phyloP scores from a whole-genome alignment of 2,329 filamentous ascomycete genomes.

The Cladorrhinum sp. region DNA sequence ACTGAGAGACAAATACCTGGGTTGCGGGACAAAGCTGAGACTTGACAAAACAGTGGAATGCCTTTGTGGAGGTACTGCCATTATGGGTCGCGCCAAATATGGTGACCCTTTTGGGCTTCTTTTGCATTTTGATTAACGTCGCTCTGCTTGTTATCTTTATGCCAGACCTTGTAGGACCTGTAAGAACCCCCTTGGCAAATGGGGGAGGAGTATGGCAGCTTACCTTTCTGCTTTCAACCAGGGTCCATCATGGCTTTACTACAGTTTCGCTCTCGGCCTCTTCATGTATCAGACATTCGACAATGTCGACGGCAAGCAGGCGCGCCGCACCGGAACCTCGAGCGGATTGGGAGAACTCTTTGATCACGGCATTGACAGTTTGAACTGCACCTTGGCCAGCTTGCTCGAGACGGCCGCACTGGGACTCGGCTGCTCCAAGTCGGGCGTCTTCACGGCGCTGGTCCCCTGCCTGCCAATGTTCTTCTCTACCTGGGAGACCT shows the following conservation, averaged over 20 bases:
- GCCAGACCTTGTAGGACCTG: slow-evolving; percentile 86
- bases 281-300: slow-evolving; percentile 99
- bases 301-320: slow-evolving; percentile 98
- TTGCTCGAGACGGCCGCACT: slow-evolving; percentile 90
- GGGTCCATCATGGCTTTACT: slow-evolving; percentile 90
- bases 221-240: slow-evolving; percentile 35
- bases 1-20: not conserved
- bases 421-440: slow-evolving; percentile 78
- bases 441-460: slow-evolving; percentile 87
- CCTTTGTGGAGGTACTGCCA: slow-evolving; percentile 84
- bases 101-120: slow-evolving; percentile 92
- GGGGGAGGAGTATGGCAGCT: not conserved
- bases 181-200: slow-evolving; percentile 42
- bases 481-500: slow-evolving; percentile 99
- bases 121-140: slow-evolving; percentile 87
- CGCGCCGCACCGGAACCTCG: slow-evolving; percentile 88
- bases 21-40: slow-evolving; percentile 18
- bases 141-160: slow-evolving; percentile 70
- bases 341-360: slow-evolving; percentile 95
- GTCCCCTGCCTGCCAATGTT: slow-evolving; percentile 96
- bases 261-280: slow-evolving; percentile 89
- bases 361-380: slow-evolving; percentile 96
- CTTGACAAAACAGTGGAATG: slow-evolving; percentile 74
- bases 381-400: slow-evolving; percentile 94
- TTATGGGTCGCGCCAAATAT: slow-evolving; percentile 98